Percentiles rank a stretch among this genome's conserved stretches.
phyloP scores from a whole-genome alignment of 176 grass and related monocot species.

The Alloteropsis semialata region DNA sequence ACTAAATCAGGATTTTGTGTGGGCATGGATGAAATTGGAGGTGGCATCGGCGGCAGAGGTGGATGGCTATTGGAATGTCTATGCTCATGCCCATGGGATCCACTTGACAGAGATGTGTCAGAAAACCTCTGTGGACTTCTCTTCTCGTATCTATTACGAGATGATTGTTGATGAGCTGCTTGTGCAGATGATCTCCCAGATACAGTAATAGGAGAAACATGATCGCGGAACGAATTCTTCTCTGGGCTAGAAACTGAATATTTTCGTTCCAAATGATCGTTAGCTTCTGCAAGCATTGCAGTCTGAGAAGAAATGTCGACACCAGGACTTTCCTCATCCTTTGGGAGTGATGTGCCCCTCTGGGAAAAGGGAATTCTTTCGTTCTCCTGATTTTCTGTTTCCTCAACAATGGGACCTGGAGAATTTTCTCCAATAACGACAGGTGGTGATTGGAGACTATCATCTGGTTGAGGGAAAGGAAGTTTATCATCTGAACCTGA shows the following conservation, averaged over 20 bases:
- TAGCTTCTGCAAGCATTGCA: slow-evolving; percentile 32
- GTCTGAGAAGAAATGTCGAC: slow-evolving; percentile 37
- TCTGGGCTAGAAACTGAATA: slow-evolving; percentile 27
- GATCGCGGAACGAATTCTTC: slow-evolving; percentile 46
- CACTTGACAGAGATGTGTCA: slow-evolving; percentile 43
- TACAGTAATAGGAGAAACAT: slow-evolving; percentile 30
- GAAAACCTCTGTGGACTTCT: slow-evolving; percentile 38
- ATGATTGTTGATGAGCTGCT: slow-evolving; percentile 35
- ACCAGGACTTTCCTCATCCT: slow-evolving; percentile 27
- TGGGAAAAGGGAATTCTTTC: slow-evolving; percentile 48
- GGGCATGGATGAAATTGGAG: slow-evolving; percentile 47
- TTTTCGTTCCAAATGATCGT: slow-evolving; percentile 40
- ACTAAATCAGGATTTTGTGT: slow-evolving; percentile 56
- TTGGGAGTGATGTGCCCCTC: slow-evolving; percentile 14
- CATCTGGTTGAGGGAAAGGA: slow-evolving; percentile 88
- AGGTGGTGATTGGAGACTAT: slow-evolving; percentile 67
- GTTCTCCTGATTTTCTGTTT: slow-evolving; percentile 54
- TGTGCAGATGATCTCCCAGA: slow-evolving; percentile 29
- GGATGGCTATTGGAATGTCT: slow-evolving; percentile 61
- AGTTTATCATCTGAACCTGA: slow-evolving; percentile 87
- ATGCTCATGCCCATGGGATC: slow-evolving; percentile 45
- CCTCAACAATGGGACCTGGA: slow-evolving; percentile 51
- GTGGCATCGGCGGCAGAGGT: slow-evolving; percentile 84
- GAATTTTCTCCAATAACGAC: slow-evolving; percentile 86
- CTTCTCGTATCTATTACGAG: slow-evolving; percentile 39